Percentiles rank a stretch among this genome's conserved stretches.
These are phyloP conservation scores for Colletotrichum sp. DNA, from an alignment of 2,329 filamentous ascomycete species.

Conservation along the genomic window DNA sequence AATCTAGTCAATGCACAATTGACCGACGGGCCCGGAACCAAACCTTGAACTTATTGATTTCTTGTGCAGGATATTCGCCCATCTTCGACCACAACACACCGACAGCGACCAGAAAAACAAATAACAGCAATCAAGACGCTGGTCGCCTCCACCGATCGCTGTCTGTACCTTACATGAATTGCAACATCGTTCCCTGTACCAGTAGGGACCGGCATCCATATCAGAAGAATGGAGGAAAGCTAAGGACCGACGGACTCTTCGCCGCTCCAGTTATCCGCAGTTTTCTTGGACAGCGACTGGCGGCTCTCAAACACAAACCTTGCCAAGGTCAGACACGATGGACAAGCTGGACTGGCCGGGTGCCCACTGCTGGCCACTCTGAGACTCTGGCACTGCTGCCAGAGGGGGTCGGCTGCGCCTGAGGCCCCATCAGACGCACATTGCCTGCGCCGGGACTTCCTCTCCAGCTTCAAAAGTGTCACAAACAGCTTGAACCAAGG, in stretches of 20 bases:
- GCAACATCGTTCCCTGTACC: background rate
- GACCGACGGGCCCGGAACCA: background rate
- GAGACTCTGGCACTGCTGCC: background rate
- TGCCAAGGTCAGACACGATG: conserved; percentile 11
- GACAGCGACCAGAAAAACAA: background rate
- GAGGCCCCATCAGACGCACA: background rate
- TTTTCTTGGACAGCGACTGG: background rate
- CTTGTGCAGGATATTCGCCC: background rate
- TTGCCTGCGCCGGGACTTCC: background rate
- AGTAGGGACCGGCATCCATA: background rate
- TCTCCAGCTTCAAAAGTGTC: conserved; percentile 7
- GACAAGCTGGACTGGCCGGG: background rate
- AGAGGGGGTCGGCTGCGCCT: background rate
- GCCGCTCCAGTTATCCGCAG: conserved; percentile 1
- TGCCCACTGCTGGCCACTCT: background rate
- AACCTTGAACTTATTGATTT: background rate
- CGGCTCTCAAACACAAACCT: background rate
- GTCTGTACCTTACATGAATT: conserved; percentile 16
- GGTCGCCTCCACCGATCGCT: background rate
- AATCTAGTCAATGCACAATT: background rate
- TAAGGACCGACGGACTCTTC: conserved; percentile 7
- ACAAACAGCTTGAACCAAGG: background rate
- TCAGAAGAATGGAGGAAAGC: background rate
- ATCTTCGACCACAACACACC: background rate
- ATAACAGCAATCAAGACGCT: background rate